Conservation (phyloP, 148 eudicot species). For the Agrostemma githago region DNA sequence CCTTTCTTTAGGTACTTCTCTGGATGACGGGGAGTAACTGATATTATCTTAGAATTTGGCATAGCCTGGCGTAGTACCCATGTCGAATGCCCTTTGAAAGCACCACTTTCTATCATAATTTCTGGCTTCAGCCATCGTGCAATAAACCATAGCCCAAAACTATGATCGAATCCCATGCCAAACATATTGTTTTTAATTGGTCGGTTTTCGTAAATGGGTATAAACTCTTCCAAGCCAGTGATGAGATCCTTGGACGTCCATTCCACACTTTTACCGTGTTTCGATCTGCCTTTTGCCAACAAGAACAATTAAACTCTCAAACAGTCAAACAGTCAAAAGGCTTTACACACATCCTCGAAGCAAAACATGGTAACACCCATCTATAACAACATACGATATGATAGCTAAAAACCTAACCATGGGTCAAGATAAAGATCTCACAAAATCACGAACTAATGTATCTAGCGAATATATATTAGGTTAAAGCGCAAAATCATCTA, state of each 20-base stretch:
- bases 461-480: no score
- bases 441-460: not conserved
- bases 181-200: slow-evolving; percentile 89
- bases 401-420: not conserved
- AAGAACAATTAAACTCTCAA: slow-evolving; percentile 46
- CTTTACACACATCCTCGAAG: no score
- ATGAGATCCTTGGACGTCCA: slow-evolving; percentile 93
- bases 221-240: slow-evolving; percentile 78
- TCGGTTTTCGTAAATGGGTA: slow-evolving; percentile 85
- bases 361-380: no score
- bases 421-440: not conserved
- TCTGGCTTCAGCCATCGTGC: slow-evolving; percentile 89
- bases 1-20: slow-evolving; percentile 91
- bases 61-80: slow-evolving; percentile 95
- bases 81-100: slow-evolving; percentile 96
- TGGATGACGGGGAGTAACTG: slow-evolving; percentile 92
- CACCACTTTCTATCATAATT: slow-evolving; percentile 95
- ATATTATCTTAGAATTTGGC: slow-evolving; percentile 75
- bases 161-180: slow-evolving; percentile 99
- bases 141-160: slow-evolving; percentile 97
- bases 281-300: slow-evolving; percentile 99
- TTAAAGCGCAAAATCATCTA: no score
- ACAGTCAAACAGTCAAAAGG: no score
- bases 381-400: not conserved
- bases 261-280: slow-evolving; percentile 87